Percentiles rank a stretch among this genome's conserved stretches.
These are phyloP conservation scores for Aspergillus ibericus DNA, from an alignment of 2,329 filamentous ascomycete species.

Conservation along the genomic window DNA sequence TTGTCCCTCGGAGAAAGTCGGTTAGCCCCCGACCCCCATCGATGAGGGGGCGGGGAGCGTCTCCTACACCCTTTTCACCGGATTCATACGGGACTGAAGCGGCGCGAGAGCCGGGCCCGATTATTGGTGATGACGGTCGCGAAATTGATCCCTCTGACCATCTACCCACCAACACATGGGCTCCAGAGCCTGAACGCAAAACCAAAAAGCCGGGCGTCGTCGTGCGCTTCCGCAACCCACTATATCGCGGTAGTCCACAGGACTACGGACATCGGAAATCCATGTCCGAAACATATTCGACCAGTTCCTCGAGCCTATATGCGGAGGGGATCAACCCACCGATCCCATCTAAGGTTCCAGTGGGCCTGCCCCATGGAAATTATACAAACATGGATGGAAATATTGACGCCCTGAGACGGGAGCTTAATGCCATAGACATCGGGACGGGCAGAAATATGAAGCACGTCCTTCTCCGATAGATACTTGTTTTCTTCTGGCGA, in stretches of 20 bases:
- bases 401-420: slow-evolving; percentile 56
- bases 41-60: slow-evolving; percentile 40
- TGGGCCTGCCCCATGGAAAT: slow-evolving; percentile 32
- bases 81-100: slow-evolving; percentile 57
- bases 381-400: slow-evolving; percentile 32
- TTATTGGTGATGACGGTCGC: slow-evolving; percentile 63
- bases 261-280: slow-evolving; percentile 24
- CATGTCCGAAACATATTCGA: slow-evolving; percentile 30
- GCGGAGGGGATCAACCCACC: slow-evolving; percentile 35
- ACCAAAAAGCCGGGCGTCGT: slow-evolving; percentile 50
- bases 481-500: background rate
- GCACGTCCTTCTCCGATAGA: background rate
- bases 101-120: slow-evolving; percentile 53
- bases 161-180: slow-evolving; percentile 65
- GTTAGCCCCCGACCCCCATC: slow-evolving; percentile 57
- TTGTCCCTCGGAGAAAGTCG: slow-evolving; percentile 57
- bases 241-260: slow-evolving; percentile 27
- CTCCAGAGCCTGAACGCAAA: slow-evolving; percentile 64
- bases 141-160: slow-evolving; percentile 68
- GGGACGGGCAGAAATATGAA: slow-evolving; percentile 32
- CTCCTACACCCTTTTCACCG: slow-evolving; percentile 58
- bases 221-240: slow-evolving; percentile 47
- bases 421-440: slow-evolving; percentile 56
- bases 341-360: slow-evolving; percentile 46
- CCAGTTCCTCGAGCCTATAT: slow-evolving; percentile 31